Evolutionary conservation across 2,329 filamentous ascomycete genomes (phyloP).

Genomic region (Gliomastix tumulicola): DNA sequence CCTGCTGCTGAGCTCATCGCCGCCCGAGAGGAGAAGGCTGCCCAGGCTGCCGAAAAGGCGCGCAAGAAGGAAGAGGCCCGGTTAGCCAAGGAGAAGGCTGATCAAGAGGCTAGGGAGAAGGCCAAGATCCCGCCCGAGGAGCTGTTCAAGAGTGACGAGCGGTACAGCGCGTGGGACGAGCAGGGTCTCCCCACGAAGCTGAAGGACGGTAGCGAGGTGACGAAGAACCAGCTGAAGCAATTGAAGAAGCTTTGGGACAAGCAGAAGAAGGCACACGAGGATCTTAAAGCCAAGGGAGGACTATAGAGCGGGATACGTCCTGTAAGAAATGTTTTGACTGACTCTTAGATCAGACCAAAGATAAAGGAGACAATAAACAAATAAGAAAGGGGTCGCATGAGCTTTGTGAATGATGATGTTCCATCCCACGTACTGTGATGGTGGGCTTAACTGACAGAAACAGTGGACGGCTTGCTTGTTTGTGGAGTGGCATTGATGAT

Average conservation of each 20-base stretch:
- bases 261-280: conserved; percentile 80
- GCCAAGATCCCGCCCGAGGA: conserved; percentile 47
- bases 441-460: too few relatives aligned
- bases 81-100: conserved; percentile 40
- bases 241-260: conserved; percentile 83
- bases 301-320: conserved; percentile 11
- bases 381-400: background rate
- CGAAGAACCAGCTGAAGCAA: conserved; percentile 76
- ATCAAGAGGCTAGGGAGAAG: conserved; percentile 49
- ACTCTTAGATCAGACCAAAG: too few relatives aligned
- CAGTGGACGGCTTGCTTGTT: too few relatives aligned
- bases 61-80: conserved; percentile 48
- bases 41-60: conserved; percentile 54
- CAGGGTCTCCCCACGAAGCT: conserved; percentile 75
- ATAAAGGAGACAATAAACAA: background rate
- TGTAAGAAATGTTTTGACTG: too few relatives aligned
- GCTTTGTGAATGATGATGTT: too few relatives aligned
- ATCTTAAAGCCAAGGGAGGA: conserved; percentile 29
- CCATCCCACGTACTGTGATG: too few relatives aligned
- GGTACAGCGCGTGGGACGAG: conserved; percentile 72
- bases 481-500: too few relatives aligned
- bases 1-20: conserved; percentile 50
- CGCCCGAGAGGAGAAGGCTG: conserved; percentile 51
- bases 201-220: conserved; percentile 69
- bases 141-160: conserved; percentile 49